Conservation (phyloP, 1,284 basidiomycete species). For the Apiotrichum gracile region DNA sequence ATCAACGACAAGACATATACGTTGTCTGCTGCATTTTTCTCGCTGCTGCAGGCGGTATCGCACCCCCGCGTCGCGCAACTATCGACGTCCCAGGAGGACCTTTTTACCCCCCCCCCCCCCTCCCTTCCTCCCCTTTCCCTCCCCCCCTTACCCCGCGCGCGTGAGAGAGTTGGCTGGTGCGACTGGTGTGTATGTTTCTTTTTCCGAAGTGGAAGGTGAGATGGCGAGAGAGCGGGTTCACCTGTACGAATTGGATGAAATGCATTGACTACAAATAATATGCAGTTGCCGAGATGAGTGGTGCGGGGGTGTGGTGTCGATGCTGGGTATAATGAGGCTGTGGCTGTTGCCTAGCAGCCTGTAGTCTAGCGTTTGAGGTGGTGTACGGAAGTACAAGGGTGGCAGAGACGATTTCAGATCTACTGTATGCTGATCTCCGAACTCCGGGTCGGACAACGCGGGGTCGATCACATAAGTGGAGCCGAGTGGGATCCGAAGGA, state of each 20-base stretch:
- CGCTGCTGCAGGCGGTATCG: background rate
- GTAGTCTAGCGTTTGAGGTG: too few relatives aligned
- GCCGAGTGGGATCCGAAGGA: too few relatives aligned
- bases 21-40: background rate
- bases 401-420: too few relatives aligned
- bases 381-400: too few relatives aligned
- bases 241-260: slow-evolving; percentile 25
- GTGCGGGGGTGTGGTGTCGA: background rate
- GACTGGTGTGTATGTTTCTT: slow-evolving; percentile 2
- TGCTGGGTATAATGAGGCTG: slow-evolving; percentile 3
- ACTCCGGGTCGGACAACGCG: too few relatives aligned
- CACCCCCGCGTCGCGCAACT: background rate
- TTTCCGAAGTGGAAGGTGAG: background rate
- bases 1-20: background rate
- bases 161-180: background rate
- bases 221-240: slow-evolving; percentile 15
- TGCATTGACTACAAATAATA: slow-evolving; percentile 19
- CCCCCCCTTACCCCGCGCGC: too few relatives aligned
- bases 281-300: background rate
- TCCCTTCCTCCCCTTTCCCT: too few relatives aligned
- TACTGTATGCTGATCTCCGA: too few relatives aligned
- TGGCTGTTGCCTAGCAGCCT: too few relatives aligned
- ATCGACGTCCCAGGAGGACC: slow-evolving; percentile 1
- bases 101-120: too few relatives aligned
- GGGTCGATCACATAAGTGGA: too few relatives aligned